phyloP scores from a whole-genome alignment of 2,329 filamentous ascomycete genomes.

The Chaetomiaceae sp. region DNA sequence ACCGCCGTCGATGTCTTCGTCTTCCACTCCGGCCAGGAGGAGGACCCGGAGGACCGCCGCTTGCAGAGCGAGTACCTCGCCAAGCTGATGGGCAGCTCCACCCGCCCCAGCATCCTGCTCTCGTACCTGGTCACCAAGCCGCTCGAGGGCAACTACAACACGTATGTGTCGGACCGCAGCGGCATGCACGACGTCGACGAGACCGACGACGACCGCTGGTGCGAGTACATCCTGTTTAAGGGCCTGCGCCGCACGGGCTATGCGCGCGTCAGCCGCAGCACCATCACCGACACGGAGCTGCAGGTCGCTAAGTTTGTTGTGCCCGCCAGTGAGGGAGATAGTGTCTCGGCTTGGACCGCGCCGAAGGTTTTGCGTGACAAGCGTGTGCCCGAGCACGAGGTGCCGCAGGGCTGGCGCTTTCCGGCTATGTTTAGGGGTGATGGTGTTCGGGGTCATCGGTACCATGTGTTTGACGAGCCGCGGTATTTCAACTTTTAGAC shows the following conservation, averaged over 20 bases:
- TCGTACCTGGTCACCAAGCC: slow-evolving; percentile 91
- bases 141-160: slow-evolving; percentile 91
- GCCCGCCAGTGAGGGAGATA: slow-evolving; percentile 59
- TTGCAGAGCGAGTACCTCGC: slow-evolving; percentile 82
- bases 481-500: slow-evolving; percentile 54
- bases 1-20: slow-evolving; percentile 89
- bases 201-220: slow-evolving; percentile 94
- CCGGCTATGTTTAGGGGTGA: slow-evolving; percentile 76
- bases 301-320: slow-evolving; percentile 95
- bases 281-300: slow-evolving; percentile 94
- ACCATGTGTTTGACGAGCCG: slow-evolving; percentile 93
- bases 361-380: slow-evolving; percentile 49
- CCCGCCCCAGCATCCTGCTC: slow-evolving; percentile 76
- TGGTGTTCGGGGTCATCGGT: slow-evolving; percentile 81
- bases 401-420: slow-evolving; percentile 75
- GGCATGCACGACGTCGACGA: slow-evolving; percentile 95
- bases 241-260: slow-evolving; percentile 79
- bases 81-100: slow-evolving; percentile 76
- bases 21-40: slow-evolving; percentile 97
- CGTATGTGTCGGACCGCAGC: slow-evolving; percentile 76
- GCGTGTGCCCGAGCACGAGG: slow-evolving; percentile 61
- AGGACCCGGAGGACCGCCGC: slow-evolving; percentile 85
- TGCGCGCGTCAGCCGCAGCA: slow-evolving; percentile 78
- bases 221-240: slow-evolving; percentile 97
- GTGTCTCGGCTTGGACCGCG: slow-evolving; percentile 35